These are phyloP conservation scores for Tritrichomonas musculus DNA, from an alignment of 208 protist genomes.

Conservation along the genomic window DNA sequence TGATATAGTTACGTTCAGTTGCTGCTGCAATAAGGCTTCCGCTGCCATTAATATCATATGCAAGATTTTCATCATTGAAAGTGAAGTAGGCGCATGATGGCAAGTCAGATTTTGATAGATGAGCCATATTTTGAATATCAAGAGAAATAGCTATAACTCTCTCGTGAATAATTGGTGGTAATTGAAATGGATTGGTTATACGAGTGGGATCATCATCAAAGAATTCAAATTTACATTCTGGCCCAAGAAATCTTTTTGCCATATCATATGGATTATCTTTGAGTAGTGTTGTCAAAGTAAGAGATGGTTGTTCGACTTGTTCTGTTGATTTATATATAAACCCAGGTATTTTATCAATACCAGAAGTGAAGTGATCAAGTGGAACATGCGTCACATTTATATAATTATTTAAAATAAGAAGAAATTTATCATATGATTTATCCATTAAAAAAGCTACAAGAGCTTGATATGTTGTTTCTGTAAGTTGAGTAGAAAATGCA, in stretches of 20 bases:
- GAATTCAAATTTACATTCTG: background rate
- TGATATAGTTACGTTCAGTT: background rate
- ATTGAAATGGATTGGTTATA: background rate
- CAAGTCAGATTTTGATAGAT: background rate
- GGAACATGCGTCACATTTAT: background rate
- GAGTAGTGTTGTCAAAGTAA: background rate
- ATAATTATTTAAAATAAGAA: background rate
- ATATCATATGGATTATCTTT: background rate
- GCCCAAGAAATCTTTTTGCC: background rate
- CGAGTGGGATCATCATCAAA: background rate
- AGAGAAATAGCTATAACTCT: background rate
- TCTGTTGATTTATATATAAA: background rate
- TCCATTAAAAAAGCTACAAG: background rate
- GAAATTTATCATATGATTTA: background rate
- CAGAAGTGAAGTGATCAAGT: background rate
- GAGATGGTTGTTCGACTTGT: background rate
- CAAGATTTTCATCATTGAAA: background rate
- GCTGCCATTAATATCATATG: background rate
- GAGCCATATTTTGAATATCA: background rate
- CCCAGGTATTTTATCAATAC: background rate
- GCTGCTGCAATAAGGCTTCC: background rate
- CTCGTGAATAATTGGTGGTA: background rate
- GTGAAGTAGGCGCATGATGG: constrained; percentile 20
- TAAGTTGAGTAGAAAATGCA: background rate
- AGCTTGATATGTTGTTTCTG: background rate